These are phyloP conservation scores for Allium fistulosum DNA, from an alignment of 106 monocot species.

Conservation along the genomic window DNA sequence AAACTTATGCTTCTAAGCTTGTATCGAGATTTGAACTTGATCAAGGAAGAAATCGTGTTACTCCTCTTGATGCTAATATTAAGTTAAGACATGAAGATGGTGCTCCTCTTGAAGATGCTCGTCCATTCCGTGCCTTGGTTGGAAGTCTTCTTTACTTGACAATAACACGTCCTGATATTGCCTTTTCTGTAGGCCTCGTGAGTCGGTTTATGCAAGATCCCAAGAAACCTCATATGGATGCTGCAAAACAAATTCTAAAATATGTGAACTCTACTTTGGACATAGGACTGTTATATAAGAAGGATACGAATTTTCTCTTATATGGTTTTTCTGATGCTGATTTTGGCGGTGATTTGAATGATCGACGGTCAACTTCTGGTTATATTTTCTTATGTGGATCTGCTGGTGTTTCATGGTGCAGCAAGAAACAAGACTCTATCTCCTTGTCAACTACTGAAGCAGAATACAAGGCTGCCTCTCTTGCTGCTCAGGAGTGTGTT, in stretches of 20 bases:
- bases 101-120: neutral
- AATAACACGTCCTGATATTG: slow-evolving; percentile 9
- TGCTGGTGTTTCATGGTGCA: no score
- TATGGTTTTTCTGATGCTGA: slow-evolving; percentile 1
- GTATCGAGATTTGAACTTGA: neutral
- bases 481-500: slow-evolving; percentile 11
- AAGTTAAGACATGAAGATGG: slow-evolving; percentile 4
- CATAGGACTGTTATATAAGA: slow-evolving; percentile 1
- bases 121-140: neutral
- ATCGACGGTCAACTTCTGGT: neutral
- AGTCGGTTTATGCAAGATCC: slow-evolving; percentile 3
- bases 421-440: slow-evolving; percentile 4
- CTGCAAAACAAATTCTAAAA: slow-evolving; percentile 5
- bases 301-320: neutral
- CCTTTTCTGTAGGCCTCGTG: slow-evolving; percentile 4
- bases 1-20: neutral
- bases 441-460: slow-evolving; percentile 2
- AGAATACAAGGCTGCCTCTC: slow-evolving; percentile 1
- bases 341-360: neutral
- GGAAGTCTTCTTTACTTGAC: slow-evolving; percentile 7
- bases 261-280: slow-evolving; percentile 3
- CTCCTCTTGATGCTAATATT: slow-evolving; percentile 4
- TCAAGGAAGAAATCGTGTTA: neutral
- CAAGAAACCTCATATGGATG: slow-evolving; percentile 7
- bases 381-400: no score